Percentiles rank a stretch among this genome's conserved stretches.
These are phyloP conservation scores for Aspergillus ibericus DNA, from an alignment of 2,329 filamentous ascomycete genomes.

Conservation along the genomic window DNA sequence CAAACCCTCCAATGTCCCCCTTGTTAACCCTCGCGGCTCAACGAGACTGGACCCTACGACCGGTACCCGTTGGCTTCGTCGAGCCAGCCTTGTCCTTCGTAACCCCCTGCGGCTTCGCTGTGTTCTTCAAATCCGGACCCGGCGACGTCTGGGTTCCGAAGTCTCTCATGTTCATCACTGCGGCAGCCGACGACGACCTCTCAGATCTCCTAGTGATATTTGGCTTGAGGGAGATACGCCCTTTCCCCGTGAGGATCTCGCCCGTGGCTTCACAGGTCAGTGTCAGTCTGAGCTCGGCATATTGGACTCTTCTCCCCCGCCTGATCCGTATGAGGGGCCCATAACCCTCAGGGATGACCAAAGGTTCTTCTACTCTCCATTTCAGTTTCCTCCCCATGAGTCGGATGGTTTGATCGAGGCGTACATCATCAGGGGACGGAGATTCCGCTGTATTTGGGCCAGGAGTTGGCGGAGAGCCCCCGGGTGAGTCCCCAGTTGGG, in stretches of 20 bases:
- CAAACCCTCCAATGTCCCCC: no score
- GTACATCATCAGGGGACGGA: neutral
- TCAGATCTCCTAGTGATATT: neutral
- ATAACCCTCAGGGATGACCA: constrained; percentile 1
- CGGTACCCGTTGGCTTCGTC: no score
- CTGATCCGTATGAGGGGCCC: constrained; percentile 12
- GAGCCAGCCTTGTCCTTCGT: neutral
- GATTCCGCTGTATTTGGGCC: neutral
- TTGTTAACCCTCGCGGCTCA: no score
- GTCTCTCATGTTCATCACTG: neutral
- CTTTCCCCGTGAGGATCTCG: constrained; percentile 15
- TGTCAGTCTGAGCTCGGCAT: constrained; percentile 10
- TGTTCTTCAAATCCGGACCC: neutral
- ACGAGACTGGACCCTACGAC: no score
- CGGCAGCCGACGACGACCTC: no score
- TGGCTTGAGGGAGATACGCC: constrained; percentile 10
- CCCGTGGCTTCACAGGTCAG: constrained; percentile 12
- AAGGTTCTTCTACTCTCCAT: constrained; percentile 11
- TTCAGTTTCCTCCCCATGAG: constrained; percentile 9
- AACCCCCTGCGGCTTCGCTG: neutral
- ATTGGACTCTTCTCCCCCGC: constrained; percentile 10
- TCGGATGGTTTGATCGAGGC: constrained; percentile 9
- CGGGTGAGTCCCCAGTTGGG: neutral
- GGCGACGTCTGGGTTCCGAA: neutral
- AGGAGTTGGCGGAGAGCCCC: neutral